Percentiles rank a stretch among this genome's conserved stretches.
Evolutionary conservation across 208 protist genomes (phyloP).

Genomic region (Acanthamoeba rhysodes): DNA sequence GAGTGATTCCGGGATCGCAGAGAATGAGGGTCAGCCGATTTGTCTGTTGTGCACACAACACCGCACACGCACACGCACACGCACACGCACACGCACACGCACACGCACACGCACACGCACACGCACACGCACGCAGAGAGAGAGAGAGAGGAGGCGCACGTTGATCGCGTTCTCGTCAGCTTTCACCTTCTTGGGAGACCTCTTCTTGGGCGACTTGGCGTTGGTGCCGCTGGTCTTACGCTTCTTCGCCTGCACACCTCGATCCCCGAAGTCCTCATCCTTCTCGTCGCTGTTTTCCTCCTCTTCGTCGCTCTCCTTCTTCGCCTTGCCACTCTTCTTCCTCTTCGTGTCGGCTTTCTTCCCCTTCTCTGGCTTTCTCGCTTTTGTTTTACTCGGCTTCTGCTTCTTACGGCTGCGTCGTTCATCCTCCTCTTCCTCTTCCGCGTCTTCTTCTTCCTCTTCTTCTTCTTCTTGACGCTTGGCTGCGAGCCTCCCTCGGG

Average conservation of each 20-base stretch:
- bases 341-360: background rate
- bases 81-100: too few relatives aligned
- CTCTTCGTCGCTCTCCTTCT: slow-evolving; percentile 8
- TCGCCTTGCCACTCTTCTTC: background rate
- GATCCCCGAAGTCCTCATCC: background rate
- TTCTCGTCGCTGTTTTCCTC: background rate
- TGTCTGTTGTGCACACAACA: background rate
- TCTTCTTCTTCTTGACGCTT: background rate
- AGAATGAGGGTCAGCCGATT: background rate
- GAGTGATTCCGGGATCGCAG: background rate
- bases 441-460: background rate
- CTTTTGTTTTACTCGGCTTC: background rate
- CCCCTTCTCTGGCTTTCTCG: background rate
- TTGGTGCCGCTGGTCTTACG: background rate
- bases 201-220: background rate
- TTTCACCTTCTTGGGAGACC: slow-evolving; percentile 25
- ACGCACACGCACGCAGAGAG: too few relatives aligned
- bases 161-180: slow-evolving; percentile 34
- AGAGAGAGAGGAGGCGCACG: background rate
- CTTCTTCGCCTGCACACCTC: background rate
- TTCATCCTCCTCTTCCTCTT: background rate
- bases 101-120: too few relatives aligned
- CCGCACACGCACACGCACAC: background rate
- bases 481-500: background rate
- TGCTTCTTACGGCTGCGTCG: background rate